A percentile compares a stretch with the other conserved stretches of the same genome.
Conservation (phyloP, 768 basidiomycete species). For the Leccinum rimulosum region DNA sequence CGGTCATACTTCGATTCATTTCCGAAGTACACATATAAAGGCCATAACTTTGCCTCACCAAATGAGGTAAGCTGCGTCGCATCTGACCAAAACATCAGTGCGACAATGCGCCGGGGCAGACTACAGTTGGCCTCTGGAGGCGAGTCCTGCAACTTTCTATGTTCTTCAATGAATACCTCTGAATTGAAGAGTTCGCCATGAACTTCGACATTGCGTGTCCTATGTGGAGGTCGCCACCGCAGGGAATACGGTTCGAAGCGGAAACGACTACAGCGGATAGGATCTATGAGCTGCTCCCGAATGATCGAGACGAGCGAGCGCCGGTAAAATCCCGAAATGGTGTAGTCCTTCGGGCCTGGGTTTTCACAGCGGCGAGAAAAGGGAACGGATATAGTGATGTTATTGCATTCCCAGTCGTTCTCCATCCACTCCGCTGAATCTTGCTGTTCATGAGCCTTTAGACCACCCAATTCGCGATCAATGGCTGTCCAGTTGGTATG, state of each 20-base stretch:
- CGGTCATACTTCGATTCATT: constrained; percentile 26
- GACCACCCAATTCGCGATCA: constrained; percentile 4
- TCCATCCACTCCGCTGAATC: constrained; percentile 6
- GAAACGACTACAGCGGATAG: constrained; percentile 3
- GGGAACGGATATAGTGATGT: constrained; percentile 6
- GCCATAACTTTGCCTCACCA: constrained; percentile 11
- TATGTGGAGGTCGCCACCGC: constrained; percentile 9
- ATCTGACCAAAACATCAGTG: not conserved
- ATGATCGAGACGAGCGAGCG: constrained; percentile 15
- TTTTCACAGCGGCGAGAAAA: not conserved
- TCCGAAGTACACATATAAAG: constrained; percentile 23
- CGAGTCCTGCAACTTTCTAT: constrained; percentile 15
- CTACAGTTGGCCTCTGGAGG: constrained; percentile 17
- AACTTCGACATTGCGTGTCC: not conserved
- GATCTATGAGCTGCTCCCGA: constrained; percentile 17
- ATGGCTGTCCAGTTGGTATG: not conserved
- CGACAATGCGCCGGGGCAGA: not conserved
- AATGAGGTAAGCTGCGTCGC: not conserved
- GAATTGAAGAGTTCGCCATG: constrained; percentile 19
- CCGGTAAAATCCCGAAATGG: constrained; percentile 10
- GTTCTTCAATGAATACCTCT: constrained; percentile 8
- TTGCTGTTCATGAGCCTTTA: not conserved
- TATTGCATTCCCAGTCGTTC: not conserved
- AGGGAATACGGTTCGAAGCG: constrained; percentile 17
- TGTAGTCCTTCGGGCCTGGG: constrained; percentile 4